Evolutionary conservation across 345 rosid species (phyloP), one percentile per base, ranked within the genome.

Genomic region (Gossypium arboreum): DNA sequence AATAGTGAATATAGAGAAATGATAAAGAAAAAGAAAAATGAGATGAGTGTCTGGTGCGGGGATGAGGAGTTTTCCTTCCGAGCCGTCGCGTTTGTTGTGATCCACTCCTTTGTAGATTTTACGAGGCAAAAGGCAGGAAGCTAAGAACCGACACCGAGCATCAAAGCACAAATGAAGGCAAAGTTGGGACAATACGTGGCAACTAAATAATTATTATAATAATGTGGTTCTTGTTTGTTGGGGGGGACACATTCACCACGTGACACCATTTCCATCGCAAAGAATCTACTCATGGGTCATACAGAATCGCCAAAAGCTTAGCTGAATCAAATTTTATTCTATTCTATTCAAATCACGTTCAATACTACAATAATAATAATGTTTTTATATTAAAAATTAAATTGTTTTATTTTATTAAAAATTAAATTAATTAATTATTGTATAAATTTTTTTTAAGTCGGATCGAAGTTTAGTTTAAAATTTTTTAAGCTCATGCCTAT

Each of bases 361-460:
- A 34, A 34, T 34, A 34, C 7, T 0, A 34, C 41, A 34, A 34
- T 4, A 34, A 34, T 3, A 29, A 29, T 34, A 34, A 4, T 4
- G 0, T 5, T 34, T 34, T 34, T 34, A 34, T 34, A 34, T 34
- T 34, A 5, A 34, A 4, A 34, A 34, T 5, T 34, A 34, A 1
- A 34, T 29, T 34, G 1, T 34, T 4, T 34, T 34, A 34, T 34
- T 34, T 34, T 34, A 34, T 34, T 34, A 34, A 34, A 4, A 34
- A 4, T 34, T 20, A 34, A 34, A 0, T 34, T 0, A 34, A 29
- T 0, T 29, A 0, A 29, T 4, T 29, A 2, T 29, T 4, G 39
- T 29, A 4, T 29, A 29, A 29, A 29, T 0, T 0, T 4, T 0
- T 4, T 29, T 29, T 29, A 3, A 0, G 6, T 29, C 5, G 1